These are phyloP conservation scores for Aspergillus luchuensis DNA, from an alignment of 2,329 filamentous ascomycete species.

Conservation along the genomic window DNA sequence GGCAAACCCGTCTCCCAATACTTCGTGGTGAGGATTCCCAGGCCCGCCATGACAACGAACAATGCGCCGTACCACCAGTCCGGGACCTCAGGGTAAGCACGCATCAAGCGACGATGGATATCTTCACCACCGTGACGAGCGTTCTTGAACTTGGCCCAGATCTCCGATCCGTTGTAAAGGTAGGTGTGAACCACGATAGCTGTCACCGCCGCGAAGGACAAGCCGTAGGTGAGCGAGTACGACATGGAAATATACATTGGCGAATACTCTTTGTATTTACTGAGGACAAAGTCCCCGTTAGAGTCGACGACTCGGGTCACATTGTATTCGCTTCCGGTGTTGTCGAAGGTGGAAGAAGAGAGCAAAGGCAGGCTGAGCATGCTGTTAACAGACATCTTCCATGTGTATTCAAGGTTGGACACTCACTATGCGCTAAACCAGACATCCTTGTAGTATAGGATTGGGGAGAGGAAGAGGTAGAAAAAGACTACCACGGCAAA, in stretches of 20 bases:
- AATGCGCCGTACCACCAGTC: constrained; percentile 60
- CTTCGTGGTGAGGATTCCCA: constrained; percentile 35
- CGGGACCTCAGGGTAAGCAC: constrained; percentile 63
- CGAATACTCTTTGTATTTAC: constrained; percentile 43
- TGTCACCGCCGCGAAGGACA: constrained; percentile 41
- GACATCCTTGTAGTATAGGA: constrained; percentile 59
- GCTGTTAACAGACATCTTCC: neutral
- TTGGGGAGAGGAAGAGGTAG: constrained; percentile 51
- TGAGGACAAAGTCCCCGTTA: constrained; percentile 34
- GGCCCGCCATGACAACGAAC: constrained; percentile 35
- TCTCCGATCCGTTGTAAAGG: constrained; percentile 38
- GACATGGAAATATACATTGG: constrained; percentile 42
- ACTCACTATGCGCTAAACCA: constrained; percentile 46
- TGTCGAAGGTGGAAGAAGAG: constrained; percentile 35
- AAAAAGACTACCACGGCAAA: constrained; percentile 58
- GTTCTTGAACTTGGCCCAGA: constrained; percentile 37
- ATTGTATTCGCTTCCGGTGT: constrained; percentile 35
- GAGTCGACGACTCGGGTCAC: constrained; percentile 32
- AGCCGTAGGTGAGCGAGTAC: constrained; percentile 39
- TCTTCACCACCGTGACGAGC: constrained; percentile 52
- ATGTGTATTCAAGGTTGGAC: neutral
- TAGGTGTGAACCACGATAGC: constrained; percentile 38
- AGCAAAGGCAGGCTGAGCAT: constrained; percentile 30
- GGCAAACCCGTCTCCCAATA: constrained; percentile 43
- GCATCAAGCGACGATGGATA: constrained; percentile 66